Percentiles rank a stretch among this genome's conserved stretches.
phyloP scores from a whole-genome alignment of 2,329 filamentous ascomycete genomes.

The Xylariaceae sp. region DNA sequence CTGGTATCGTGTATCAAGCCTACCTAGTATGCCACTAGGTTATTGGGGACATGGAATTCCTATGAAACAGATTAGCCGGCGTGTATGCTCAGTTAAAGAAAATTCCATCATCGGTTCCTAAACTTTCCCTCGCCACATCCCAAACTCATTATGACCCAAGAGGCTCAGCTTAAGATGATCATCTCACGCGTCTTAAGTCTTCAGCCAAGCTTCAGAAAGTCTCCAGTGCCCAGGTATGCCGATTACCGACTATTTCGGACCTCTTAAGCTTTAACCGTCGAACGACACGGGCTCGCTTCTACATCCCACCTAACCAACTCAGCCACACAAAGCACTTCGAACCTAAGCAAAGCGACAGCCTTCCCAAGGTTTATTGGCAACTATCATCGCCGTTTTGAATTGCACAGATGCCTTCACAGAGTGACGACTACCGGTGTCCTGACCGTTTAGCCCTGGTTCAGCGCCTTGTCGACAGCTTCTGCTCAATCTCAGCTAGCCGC shows the following conservation, averaged over 20 bases:
- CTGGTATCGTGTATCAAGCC: not conserved
- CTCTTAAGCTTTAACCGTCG: not conserved
- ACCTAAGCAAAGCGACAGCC: not conserved
- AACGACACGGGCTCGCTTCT: not conserved
- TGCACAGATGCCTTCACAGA: slow-evolving; percentile 2
- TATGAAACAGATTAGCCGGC: not conserved
- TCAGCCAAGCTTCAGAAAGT: not conserved
- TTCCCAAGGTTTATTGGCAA: not conserved
- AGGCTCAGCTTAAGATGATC: not conserved
- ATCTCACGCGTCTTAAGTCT: not conserved
- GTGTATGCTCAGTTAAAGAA: not conserved
- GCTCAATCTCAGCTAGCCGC: slow-evolving; percentile 17
- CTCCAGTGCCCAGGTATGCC: not conserved
- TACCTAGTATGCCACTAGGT: not conserved
- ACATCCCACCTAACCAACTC: not conserved
- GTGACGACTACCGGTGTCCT: not conserved
- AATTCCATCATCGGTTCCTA: not conserved
- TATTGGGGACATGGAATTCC: not conserved
- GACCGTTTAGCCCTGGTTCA: slow-evolving; percentile 1
- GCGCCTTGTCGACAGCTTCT: slow-evolving; percentile 15
- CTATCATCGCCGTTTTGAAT: slow-evolving; percentile 5
- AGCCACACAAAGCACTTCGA: not conserved
- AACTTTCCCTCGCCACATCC: not conserved
- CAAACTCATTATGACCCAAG: not conserved
- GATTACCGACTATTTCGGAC: not conserved